Percentiles rank a stretch among this genome's conserved stretches.
Conservation (phyloP, 1,284 basidiomycete genomes). For the Lignosus rhinocerotis region DNA sequence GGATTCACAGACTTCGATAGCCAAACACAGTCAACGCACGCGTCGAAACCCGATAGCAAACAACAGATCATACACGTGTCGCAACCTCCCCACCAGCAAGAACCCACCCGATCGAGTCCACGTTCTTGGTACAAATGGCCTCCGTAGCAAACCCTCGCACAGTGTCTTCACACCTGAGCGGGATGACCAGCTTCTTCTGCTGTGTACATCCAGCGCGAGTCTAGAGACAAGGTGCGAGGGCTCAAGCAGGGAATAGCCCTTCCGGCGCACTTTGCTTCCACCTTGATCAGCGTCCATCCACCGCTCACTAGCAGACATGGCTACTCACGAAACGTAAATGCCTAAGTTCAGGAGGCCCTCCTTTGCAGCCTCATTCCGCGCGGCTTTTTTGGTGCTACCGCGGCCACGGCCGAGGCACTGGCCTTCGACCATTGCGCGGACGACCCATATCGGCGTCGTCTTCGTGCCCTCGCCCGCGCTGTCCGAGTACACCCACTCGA, state of each 20-base stretch:
- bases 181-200: slow-evolving; percentile 30
- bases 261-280: slow-evolving; percentile 24
- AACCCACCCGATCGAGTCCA: slow-evolving; percentile 7
- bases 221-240: slow-evolving; percentile 34
- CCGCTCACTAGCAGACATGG: background rate
- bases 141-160: slow-evolving; percentile 24
- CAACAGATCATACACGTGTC: slow-evolving; percentile 1
- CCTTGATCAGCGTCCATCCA: background rate
- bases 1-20: background rate
- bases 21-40: background rate
- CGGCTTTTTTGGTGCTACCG: slow-evolving; percentile 74
- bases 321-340: slow-evolving; percentile 33
- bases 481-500: slow-evolving; percentile 71
- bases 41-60: slow-evolving; percentile 5
- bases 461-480: slow-evolving; percentile 45
- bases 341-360: slow-evolving; percentile 35
- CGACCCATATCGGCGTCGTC: slow-evolving; percentile 73
- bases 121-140: slow-evolving; percentile 12
- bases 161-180: slow-evolving; percentile 36
- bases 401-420: slow-evolving; percentile 57
- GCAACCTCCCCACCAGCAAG: background rate
- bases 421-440: slow-evolving; percentile 59
- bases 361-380: slow-evolving; percentile 59
- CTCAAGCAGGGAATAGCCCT: slow-evolving; percentile 15
- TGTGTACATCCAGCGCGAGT: slow-evolving; percentile 34